These are phyloP conservation scores for Kwoniella dendrophila DNA, from an alignment of 768 basidiomycete genomes.

Conservation along the genomic window DNA sequence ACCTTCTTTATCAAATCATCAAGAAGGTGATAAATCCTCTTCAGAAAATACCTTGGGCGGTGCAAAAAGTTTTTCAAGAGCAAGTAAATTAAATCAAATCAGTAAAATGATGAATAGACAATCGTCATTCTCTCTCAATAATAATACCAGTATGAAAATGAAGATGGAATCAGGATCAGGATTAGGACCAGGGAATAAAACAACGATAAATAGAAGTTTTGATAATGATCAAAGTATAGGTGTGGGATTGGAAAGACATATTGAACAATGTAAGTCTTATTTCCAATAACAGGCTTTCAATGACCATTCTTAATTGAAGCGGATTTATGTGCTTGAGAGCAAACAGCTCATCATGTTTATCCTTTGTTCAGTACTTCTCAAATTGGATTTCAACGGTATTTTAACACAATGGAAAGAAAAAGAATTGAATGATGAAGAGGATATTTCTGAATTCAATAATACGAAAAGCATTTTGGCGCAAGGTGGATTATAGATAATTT, in stretches of 20 bases:
- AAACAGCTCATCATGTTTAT: not conserved
- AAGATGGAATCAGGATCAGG: conserved; percentile 55
- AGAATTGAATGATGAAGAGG: conserved; percentile 5
- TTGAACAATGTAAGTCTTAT: conserved; percentile 64
- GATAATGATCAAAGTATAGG: conserved; percentile 63
- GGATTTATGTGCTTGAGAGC: not conserved
- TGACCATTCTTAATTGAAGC: not conserved
- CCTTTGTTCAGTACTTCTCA: conserved; percentile 62
- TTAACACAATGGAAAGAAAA: conserved; percentile 39
- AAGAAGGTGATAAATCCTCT: conserved; percentile 30
- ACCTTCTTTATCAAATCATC: conserved; percentile 67
- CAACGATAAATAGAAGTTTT: conserved; percentile 65
- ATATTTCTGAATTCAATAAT: not conserved
- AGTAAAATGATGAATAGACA: conserved; percentile 36
- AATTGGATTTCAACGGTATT: conserved; percentile 73
- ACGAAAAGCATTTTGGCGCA: conserved; percentile 28
- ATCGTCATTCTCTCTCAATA: not conserved
- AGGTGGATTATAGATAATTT: conserved; percentile 21
- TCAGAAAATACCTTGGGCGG: conserved; percentile 60
- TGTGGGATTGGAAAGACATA: conserved; percentile 61
- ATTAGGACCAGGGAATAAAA: conserved; percentile 56
- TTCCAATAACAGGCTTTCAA: not conserved
- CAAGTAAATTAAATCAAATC: conserved; percentile 24
- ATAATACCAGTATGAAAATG: not conserved
- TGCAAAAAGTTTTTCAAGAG: conserved; percentile 39